A percentile compares a stretch with the other conserved stretches of the same genome.
Conservation (phyloP, 179 eudicot species). For the Actinidia arguta region DNA sequence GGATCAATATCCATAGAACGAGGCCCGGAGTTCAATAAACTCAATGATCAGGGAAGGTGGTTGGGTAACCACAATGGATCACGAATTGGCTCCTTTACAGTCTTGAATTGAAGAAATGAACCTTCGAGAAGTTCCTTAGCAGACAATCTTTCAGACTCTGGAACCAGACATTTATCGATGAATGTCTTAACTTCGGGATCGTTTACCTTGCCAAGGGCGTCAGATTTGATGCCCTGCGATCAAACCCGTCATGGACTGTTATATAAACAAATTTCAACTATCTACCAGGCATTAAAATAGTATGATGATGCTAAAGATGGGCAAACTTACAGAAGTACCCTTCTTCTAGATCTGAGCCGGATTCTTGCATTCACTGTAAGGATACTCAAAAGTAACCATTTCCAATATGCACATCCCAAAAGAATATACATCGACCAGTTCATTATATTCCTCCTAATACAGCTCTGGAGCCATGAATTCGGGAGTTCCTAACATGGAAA, state of each 20-base stretch:
- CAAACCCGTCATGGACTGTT: not conserved
- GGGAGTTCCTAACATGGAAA: slow-evolving; percentile 63
- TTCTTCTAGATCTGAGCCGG: slow-evolving; percentile 88
- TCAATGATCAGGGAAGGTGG: slow-evolving; percentile 34
- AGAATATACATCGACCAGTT: slow-evolving; percentile 86
- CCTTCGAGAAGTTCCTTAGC: slow-evolving; percentile 86
- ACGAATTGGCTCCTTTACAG: slow-evolving; percentile 34
- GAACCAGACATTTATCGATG: slow-evolving; percentile 82
- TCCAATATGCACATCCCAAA: slow-evolving; percentile 96
- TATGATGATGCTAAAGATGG: slow-evolving; percentile 14
- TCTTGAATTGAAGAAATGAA: slow-evolving; percentile 60
- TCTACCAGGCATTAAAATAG: not conserved
- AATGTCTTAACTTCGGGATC: slow-evolving; percentile 69
- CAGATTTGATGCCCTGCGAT: slow-evolving; percentile 84
- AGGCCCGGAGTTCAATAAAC: slow-evolving; percentile 39
- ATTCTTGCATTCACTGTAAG: slow-evolving; percentile 84
- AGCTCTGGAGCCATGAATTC: slow-evolving; percentile 98
- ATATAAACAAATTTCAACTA: not conserved
- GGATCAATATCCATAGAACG: slow-evolving; percentile 74
- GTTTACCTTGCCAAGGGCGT: slow-evolving; percentile 67
- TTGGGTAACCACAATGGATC: slow-evolving; percentile 47
- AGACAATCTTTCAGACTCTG: slow-evolving; percentile 63
- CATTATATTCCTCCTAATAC: slow-evolving; percentile 88
- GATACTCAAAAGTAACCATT: slow-evolving; percentile 87
- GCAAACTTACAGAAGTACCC: slow-evolving; percentile 71